A percentile compares a stretch with the other conserved stretches of the same genome.
Evolutionary conservation across 2,329 filamentous ascomycete species (phyloP).

Genomic region (Scortechinia acanthostroma): DNA sequence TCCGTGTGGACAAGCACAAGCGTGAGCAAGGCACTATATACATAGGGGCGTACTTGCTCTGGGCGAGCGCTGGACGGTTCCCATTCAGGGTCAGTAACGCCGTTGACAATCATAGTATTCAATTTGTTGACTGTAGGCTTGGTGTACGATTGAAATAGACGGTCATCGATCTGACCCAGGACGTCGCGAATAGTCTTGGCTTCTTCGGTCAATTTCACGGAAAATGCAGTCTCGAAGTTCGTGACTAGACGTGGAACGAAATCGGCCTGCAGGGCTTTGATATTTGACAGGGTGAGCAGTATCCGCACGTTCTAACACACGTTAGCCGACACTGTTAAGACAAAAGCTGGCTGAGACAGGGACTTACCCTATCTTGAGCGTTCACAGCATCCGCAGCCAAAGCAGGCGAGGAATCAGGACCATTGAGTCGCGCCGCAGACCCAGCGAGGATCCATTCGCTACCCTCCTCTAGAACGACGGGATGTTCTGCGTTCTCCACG

Average conservation of each 20-base stretch:
- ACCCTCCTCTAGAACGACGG: conserved; percentile 29
- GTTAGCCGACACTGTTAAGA: neutral
- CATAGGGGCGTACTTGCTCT: conserved; percentile 57
- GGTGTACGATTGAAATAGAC: conserved; percentile 66
- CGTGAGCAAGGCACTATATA: conserved; percentile 57
- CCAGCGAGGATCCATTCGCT: neutral
- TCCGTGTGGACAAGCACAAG: conserved; percentile 68
- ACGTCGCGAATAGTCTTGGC: conserved; percentile 62
- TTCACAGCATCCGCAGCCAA: neutral
- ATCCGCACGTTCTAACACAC: conserved; percentile 52
- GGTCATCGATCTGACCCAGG: conserved; percentile 61
- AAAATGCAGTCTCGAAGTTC: conserved; percentile 65
- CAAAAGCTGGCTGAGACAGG: neutral
- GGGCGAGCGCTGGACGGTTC: conserved; percentile 40
- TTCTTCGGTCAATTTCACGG: conserved; percentile 65
- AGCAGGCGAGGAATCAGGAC: neutral
- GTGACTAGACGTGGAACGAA: conserved; percentile 61
- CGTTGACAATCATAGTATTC: conserved; percentile 41
- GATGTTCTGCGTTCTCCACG: conserved; percentile 65
- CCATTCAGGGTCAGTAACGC: conserved; percentile 54
- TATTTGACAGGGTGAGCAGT: conserved; percentile 64
- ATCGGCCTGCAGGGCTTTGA: conserved; percentile 55
- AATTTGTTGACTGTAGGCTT: conserved; percentile 46
- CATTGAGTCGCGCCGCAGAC: neutral
- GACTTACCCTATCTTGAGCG: neutral